Percentiles rank a stretch among this genome's conserved stretches.
Conservation (phyloP, 495 filamentous ascomycete species). For the Xanthoparmelia taractica region DNA sequence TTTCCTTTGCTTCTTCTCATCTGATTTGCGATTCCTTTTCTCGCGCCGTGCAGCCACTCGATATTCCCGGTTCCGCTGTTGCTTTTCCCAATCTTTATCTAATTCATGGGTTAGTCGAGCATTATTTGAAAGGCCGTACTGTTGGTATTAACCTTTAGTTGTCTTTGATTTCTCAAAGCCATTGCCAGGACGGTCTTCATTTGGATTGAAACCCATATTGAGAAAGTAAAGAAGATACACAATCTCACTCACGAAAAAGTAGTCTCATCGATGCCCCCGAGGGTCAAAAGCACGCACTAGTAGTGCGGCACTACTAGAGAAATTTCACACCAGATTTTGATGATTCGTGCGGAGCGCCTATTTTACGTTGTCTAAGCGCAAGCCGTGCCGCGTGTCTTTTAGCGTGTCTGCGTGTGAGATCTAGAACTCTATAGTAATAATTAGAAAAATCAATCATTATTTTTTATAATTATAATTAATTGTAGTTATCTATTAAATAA, state of each 20-base stretch:
- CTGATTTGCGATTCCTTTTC: constrained; percentile 33
- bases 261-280: no score
- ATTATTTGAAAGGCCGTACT: neutral
- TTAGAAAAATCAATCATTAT: no score
- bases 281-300: neutral
- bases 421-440: no score
- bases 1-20: constrained; percentile 35
- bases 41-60: constrained; percentile 32
- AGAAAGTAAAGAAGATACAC: neutral
- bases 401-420: no score
- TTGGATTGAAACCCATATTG: neutral
- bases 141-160: neutral
- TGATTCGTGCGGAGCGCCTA: no score
- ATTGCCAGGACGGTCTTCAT: neutral
- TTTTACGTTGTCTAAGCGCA: no score
- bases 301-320: no score
- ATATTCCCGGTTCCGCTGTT: constrained; percentile 30
- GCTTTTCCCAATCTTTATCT: constrained; percentile 30
- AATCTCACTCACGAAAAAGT: no score
- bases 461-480: no score
- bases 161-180: neutral
- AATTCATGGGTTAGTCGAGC: neutral
- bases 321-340: no score
- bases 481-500: no score
- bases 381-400: no score